These are phyloP conservation scores for Beauveria australis DNA, from an alignment of 2,329 filamentous ascomycete genomes.

Conservation along the genomic window DNA sequence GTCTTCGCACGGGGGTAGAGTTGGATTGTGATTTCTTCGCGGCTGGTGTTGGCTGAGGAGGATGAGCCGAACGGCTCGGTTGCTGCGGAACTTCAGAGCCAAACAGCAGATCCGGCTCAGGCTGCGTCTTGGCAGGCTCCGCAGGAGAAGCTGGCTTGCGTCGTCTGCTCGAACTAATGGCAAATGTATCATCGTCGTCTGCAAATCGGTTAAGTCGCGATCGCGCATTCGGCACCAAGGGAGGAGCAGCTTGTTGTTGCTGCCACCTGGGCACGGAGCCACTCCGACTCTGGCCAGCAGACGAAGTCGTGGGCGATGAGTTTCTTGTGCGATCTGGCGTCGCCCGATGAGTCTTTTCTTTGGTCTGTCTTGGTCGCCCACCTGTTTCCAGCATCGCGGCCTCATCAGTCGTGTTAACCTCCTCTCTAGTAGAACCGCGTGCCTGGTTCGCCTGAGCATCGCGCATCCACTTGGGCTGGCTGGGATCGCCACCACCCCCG, in stretches of 20 bases:
- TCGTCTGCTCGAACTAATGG: conserved; percentile 76
- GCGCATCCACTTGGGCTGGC: conserved; percentile 92
- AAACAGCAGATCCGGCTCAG: conserved; percentile 59
- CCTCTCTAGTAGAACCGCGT: conserved; percentile 1
- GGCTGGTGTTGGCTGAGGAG: conserved; percentile 29
- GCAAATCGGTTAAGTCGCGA: conserved; percentile 62
- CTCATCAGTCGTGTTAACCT: conserved; percentile 53
- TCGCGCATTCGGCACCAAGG: conserved; percentile 24
- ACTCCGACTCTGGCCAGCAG: conserved; percentile 34
- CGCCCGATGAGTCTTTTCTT: conserved; percentile 15
- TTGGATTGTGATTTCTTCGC: conserved; percentile 19
- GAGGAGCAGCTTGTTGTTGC: conserved; percentile 34
- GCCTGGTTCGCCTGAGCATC: conserved; percentile 46
- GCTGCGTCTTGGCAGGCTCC: conserved; percentile 28
- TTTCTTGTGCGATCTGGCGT: conserved; percentile 34
- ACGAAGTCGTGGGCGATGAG: conserved; percentile 41
- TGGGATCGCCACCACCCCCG: conserved; percentile 56
- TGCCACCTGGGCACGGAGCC: conserved; percentile 52
- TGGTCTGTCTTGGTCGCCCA: conserved; percentile 40
- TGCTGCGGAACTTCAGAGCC: conserved; percentile 28
- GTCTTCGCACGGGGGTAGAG: conserved; percentile 29
- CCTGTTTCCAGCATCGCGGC: conserved; percentile 72
- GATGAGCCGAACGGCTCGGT: conserved; percentile 19
- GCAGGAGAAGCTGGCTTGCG: conserved; percentile 53
- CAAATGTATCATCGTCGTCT: conserved; percentile 69